Conservation (phyloP, 2,329 filamentous ascomycete species). For the Tricladium varicosporioides region DNA sequence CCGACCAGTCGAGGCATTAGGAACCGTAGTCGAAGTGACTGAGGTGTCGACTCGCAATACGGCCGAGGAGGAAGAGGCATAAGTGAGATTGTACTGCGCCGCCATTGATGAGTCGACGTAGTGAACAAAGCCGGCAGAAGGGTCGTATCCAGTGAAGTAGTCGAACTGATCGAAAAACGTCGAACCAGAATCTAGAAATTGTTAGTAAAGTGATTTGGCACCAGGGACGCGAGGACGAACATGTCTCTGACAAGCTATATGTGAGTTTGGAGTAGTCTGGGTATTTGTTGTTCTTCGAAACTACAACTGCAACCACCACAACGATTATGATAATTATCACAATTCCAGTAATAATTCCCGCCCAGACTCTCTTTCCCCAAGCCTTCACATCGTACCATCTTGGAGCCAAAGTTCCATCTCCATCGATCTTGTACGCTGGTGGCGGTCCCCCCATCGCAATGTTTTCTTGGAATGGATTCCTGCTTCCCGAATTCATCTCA, state of each 20-base stretch:
- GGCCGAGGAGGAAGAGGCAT: slow-evolving; percentile 51
- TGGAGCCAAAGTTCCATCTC: slow-evolving; percentile 15
- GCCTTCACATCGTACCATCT: slow-evolving; percentile 47
- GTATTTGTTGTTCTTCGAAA: slow-evolving; percentile 38
- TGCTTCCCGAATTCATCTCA: slow-evolving; percentile 11
- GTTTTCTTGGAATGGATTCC: slow-evolving; percentile 5
- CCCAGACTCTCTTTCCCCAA: slow-evolving; percentile 54
- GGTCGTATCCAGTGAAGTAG: slow-evolving; percentile 44
- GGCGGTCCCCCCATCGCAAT: slow-evolving; percentile 15
- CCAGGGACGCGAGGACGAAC: slow-evolving; percentile 22
- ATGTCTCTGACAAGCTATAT: slow-evolving; percentile 43
- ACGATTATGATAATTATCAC: slow-evolving; percentile 45
- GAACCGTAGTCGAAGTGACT: slow-evolving; percentile 50
- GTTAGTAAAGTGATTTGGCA: not conserved
- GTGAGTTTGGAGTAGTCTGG: slow-evolving; percentile 41
- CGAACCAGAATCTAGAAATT: slow-evolving; percentile 33
- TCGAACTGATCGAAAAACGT: slow-evolving; percentile 45
- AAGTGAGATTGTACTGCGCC: slow-evolving; percentile 57
- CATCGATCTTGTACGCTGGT: slow-evolving; percentile 22
- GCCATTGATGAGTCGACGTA: slow-evolving; percentile 36
- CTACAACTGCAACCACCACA: slow-evolving; percentile 44
- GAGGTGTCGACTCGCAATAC: slow-evolving; percentile 60
- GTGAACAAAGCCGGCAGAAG: slow-evolving; percentile 44
- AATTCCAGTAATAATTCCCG: slow-evolving; percentile 39
- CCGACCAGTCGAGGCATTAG: slow-evolving; percentile 47